phyloP scores from a whole-genome alignment of 257 asterid genomes.

The Datura wrightii region DNA sequence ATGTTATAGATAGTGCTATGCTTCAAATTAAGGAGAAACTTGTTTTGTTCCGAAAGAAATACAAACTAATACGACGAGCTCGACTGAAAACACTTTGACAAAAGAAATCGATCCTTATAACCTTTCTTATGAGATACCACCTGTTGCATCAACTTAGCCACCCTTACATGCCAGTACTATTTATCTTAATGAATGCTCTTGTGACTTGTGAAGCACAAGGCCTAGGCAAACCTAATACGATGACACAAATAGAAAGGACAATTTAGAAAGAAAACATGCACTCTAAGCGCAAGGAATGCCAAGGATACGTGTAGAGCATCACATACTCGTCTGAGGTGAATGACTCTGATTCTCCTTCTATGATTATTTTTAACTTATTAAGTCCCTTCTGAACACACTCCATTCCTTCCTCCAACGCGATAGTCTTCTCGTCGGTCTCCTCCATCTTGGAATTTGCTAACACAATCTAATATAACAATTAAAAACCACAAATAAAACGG shows the following conservation, averaged over 20 bases:
- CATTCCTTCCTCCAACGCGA: constrained; percentile 57
- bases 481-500: not conserved
- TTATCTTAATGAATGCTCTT: no score
- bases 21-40: constrained; percentile 41
- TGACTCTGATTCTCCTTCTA: constrained; percentile 43
- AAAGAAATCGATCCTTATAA: no score
- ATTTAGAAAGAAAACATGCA: not conserved
- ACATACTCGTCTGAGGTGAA: constrained; percentile 56
- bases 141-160: no score
- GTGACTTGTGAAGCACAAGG: no score
- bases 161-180: no score
- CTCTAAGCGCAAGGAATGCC: not conserved
- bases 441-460: constrained; percentile 4
- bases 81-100: no score
- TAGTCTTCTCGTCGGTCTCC: constrained; percentile 26
- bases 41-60: not conserved
- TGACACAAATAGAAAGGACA: not conserved
- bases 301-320: constrained; percentile 61
- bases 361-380: constrained; percentile 48
- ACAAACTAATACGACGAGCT: not conserved
- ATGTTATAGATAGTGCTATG: constrained; percentile 50
- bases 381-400: constrained; percentile 49
- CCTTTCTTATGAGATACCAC: no score
- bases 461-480: not conserved
- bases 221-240: no score